Base-by-base conservation (phyloP, 2,329 filamentous ascomycete species). In the Paecilomyces dactylethromorphus region DNA sequence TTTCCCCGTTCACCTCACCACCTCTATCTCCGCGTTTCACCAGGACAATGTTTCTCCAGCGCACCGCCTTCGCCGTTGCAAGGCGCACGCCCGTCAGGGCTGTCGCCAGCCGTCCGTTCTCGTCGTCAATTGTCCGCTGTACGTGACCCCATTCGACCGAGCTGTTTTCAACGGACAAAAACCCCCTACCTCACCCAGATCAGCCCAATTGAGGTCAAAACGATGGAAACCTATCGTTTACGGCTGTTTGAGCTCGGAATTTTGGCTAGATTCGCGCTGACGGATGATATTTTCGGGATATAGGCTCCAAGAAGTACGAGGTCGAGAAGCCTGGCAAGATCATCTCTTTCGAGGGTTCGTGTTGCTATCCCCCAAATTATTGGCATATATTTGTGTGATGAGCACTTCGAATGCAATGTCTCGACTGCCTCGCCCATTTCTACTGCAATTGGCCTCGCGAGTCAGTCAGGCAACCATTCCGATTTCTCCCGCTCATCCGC, bases 11-110 rank as follows among this genome's bases (percentile, higher is more conserved):
- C 60, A 63, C 65, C 62, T 63, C 64, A 54, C 64, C 60, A 57
- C 60, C 60, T 56, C 51, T 57, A 32, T 62, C 63, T 64, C 65
- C 60, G 58, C 64, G 62, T 63, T 63, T 5, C 65, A 65, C 62
- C 61, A 64, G 68, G 69, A 72, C 69, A 71, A 80, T 79, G 78
- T 79, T 78, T 73, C 73, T 75, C 65, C 75, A 75, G 71, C 78
- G 76, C 68, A 74, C 76, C 66, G 76, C 73, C 66, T 74, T 75
- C 69, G 71, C 74, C 67, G 71, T 79, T 63, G 78, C 75, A 58
- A 73, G 75, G 73, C 78, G 76, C 68, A 71, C 75, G 62, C 77
- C 76, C 58, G 65, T 73, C 65, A 68, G 75, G 66, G 71, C 75
- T 62, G 59, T 78, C 64, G 71, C 75, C 64, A 68, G 69, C 61